phyloP scores from a whole-genome alignment of 2,329 filamentous ascomycete genomes.

The Fusarium sp. region DNA sequence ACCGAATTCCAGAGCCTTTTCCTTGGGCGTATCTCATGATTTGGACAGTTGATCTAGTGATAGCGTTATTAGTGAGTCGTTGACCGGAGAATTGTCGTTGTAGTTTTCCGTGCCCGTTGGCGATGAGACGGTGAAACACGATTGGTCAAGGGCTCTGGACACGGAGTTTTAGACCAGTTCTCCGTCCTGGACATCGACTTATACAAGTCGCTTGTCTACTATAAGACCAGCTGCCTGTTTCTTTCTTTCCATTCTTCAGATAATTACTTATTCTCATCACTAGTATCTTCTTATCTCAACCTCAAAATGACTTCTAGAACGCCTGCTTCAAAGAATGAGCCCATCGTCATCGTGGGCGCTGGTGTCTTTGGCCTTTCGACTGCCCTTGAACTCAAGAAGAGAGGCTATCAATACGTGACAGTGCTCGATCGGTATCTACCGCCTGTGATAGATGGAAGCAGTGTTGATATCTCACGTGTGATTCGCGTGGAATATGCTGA shows the following conservation, averaged over 20 bases:
- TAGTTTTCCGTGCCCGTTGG: constrained; percentile 27
- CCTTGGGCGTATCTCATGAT: not conserved
- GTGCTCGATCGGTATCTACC: constrained; percentile 54
- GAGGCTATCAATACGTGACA: constrained; percentile 56
- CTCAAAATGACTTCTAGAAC: constrained; percentile 26
- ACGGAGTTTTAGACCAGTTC: constrained; percentile 17
- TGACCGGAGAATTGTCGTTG: not conserved
- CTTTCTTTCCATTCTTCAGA: not conserved
- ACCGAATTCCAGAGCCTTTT: not conserved
- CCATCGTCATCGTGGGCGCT: constrained; percentile 52
- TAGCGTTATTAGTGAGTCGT: not conserved
- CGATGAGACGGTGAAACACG: constrained; percentile 3
- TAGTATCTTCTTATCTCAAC: no score
- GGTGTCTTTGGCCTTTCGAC: constrained; percentile 61
- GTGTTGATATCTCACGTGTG: constrained; percentile 53
- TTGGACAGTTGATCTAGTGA: not conserved
- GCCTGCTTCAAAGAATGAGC: constrained; percentile 33
- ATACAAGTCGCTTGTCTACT: not conserved
- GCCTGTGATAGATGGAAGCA: constrained; percentile 49
- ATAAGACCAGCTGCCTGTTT: not conserved
- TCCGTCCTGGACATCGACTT: constrained; percentile 2
- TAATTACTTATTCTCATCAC: not conserved
- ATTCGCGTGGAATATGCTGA: constrained; percentile 69
- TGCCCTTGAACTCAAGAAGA: constrained; percentile 53
- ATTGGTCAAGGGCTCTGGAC: constrained; percentile 21